A percentile compares a stretch with the other conserved stretches of the same genome.
phyloP scores from a whole-genome alignment of 176 grass and related monocot genomes.

The Oryza nivara region DNA sequence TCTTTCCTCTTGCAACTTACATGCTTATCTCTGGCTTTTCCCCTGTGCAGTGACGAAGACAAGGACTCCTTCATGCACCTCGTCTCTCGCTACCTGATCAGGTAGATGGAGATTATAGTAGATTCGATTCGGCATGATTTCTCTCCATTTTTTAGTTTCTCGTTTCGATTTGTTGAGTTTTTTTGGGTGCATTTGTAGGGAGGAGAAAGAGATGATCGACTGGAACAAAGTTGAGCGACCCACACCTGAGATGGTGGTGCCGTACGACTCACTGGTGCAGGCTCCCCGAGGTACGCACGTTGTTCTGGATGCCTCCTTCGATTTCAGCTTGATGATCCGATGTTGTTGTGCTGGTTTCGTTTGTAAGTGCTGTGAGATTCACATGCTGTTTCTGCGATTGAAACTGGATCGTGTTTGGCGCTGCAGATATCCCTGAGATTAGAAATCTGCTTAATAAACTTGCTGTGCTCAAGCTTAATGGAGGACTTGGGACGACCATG shows the following conservation, averaged over 20 bases:
- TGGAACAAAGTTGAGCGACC: conserved; percentile 97
- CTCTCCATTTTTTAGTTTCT: background rate
- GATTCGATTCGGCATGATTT: conserved; percentile 10
- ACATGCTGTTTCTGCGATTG: background rate
- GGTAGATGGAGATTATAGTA: conserved; percentile 16
- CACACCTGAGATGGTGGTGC: conserved; percentile 81
- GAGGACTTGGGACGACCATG: conserved; percentile 92
- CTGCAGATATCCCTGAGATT: background rate
- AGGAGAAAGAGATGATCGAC: conserved; percentile 83
- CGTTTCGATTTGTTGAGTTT: background rate
- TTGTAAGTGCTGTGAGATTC: too few species aligned
- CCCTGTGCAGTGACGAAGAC: conserved; percentile 71
- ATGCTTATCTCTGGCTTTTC: conserved; percentile 14
- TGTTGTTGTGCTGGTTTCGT: too few species aligned
- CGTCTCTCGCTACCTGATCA: conserved; percentile 75
- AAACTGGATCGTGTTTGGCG: conserved; percentile 18
- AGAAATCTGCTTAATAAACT: conserved; percentile 79
- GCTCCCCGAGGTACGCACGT: conserved; percentile 62
- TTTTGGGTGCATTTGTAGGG: conserved; percentile 37
- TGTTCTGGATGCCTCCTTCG: background rate
- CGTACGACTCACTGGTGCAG: conserved; percentile 63
- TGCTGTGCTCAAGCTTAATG: conserved; percentile 93
- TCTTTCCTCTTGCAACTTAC: background rate
- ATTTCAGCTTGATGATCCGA: background rate
- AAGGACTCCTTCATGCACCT: conserved; percentile 83